These are phyloP conservation scores for Boletus calvinii DNA, from an alignment of 1,284 basidiomycete species.

Conservation along the genomic window DNA sequence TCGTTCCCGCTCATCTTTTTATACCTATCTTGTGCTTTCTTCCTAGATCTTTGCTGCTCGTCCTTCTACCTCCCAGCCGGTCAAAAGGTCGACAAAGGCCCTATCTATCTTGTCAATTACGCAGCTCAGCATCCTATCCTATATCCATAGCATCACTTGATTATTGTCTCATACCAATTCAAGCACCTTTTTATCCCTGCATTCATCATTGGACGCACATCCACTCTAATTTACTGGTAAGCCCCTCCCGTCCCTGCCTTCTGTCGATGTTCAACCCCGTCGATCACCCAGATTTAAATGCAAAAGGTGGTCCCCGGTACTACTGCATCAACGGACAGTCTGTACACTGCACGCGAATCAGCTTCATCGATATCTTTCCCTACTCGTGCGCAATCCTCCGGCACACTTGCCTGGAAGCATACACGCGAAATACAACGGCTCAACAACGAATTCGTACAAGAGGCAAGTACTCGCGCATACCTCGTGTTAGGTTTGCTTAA, in stretches of 20 bases:
- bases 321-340: constrained; percentile 36
- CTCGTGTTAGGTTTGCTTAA: constrained; percentile 27
- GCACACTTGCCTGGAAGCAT: constrained; percentile 30
- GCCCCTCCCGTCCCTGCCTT: constrained; percentile 28
- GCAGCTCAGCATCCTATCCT: constrained; percentile 42
- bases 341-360: constrained; percentile 40
- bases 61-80: constrained; percentile 33
- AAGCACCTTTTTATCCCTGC: constrained; percentile 46
- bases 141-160: constrained; percentile 44
- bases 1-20: constrained; percentile 48
- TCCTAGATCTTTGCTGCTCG: constrained; percentile 41
- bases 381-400: constrained; percentile 31
- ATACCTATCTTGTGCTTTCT: constrained; percentile 56
- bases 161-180: constrained; percentile 47
- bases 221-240: constrained; percentile 63
- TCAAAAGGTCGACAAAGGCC: constrained; percentile 38
- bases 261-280: constrained; percentile 24
- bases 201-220: constrained; percentile 47
- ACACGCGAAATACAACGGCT: constrained; percentile 29
- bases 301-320: constrained; percentile 37
- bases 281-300: constrained; percentile 36
- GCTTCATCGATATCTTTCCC: constrained; percentile 32
- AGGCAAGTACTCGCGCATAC: constrained; percentile 28
- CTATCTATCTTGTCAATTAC: constrained; percentile 49
- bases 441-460: constrained; percentile 26